These are phyloP conservation scores for Komagataella pastoris DNA, from an alignment of 805 yeast genomes.

Conservation along the genomic window DNA sequence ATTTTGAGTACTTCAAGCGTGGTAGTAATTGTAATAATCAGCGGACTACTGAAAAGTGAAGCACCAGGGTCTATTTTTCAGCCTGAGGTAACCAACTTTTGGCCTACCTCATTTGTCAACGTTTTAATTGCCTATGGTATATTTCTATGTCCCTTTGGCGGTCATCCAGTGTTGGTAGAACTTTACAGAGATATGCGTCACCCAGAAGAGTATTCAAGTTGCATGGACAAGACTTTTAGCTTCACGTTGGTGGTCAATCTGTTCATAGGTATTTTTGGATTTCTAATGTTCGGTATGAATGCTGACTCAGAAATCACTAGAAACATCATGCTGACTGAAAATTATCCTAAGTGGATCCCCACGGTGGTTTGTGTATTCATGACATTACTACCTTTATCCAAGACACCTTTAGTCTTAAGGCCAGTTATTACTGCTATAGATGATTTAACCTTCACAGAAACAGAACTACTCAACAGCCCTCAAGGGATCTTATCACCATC, in stretches of 20 bases:
- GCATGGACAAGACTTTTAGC: conserved; percentile 44
- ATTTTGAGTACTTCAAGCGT: conserved; percentile 58
- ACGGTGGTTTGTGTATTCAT: conserved; percentile 48
- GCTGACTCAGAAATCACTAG: conserved; percentile 41
- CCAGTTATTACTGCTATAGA: conserved; percentile 71
- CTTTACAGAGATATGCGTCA: conserved; percentile 60
- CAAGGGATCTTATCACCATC: conserved; percentile 1
- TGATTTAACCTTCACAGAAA: conserved; percentile 3
- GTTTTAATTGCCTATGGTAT: conserved; percentile 52
- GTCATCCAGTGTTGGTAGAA: conserved; percentile 72
- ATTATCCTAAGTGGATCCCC: conserved; percentile 34
- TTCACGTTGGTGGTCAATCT: conserved; percentile 49
- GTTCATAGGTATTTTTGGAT: conserved; percentile 54
- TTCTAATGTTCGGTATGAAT: conserved; percentile 38
- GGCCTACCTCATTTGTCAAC: conserved; percentile 42
- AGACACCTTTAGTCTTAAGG: conserved; percentile 70
- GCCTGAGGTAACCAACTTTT: conserved; percentile 52
- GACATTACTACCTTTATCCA: conserved; percentile 76
- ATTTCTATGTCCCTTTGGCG: conserved; percentile 74
- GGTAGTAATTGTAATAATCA: conserved; percentile 38
- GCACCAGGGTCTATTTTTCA: conserved; percentile 65
- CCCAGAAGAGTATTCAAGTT: conserved; percentile 38
- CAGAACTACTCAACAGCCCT: conserved; percentile 3
- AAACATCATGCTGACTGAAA: conserved; percentile 26
- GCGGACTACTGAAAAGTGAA: conserved; percentile 47